Evolutionary conservation across 371 early-diverging fungal species (phyloP).

Genomic region (Coemansia sp.): DNA sequence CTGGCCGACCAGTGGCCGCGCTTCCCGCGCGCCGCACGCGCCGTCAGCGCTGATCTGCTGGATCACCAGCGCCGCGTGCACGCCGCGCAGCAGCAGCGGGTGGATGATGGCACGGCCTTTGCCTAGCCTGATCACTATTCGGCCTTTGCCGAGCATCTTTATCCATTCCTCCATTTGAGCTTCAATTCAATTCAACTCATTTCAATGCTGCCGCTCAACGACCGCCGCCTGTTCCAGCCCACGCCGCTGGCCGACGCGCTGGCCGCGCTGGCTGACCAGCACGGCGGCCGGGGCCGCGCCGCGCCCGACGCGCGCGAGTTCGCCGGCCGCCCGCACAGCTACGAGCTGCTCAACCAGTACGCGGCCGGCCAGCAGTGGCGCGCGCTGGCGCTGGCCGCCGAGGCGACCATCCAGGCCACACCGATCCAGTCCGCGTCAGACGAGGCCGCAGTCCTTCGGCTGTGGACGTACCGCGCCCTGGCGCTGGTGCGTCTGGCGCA

Average conservation of each 20-base stretch:
- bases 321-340: slow-evolving; percentile 17
- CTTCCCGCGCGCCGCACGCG: slow-evolving; percentile 24
- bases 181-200: background rate
- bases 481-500: slow-evolving; percentile 13
- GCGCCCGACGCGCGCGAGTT: slow-evolving; percentile 17
- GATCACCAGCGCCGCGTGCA: slow-evolving; percentile 28
- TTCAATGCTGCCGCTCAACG: slow-evolving; percentile 16
- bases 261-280: slow-evolving; percentile 21
- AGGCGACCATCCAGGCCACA: slow-evolving; percentile 26
- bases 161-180: background rate
- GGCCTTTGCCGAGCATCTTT: background rate
- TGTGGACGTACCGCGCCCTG: slow-evolving; percentile 38
- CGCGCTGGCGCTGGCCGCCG: slow-evolving; percentile 36
- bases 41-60: slow-evolving; percentile 41
- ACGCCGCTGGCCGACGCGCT: slow-evolving; percentile 26
- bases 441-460: slow-evolving; percentile 7
- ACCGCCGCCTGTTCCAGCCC: slow-evolving; percentile 27
- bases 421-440: background rate
- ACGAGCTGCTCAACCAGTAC: slow-evolving; percentile 42
- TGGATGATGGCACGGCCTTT: slow-evolving; percentile 22
- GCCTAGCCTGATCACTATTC: slow-evolving; percentile 3
- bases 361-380: slow-evolving; percentile 42
- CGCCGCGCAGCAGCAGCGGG: slow-evolving; percentile 6
- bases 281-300: slow-evolving; percentile 20
- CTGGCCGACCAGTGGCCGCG: slow-evolving; percentile 38